These are phyloP conservation scores for Petunia hybrid DNA, from an alignment of 305 asterid species.

Conservation along the genomic window DNA sequence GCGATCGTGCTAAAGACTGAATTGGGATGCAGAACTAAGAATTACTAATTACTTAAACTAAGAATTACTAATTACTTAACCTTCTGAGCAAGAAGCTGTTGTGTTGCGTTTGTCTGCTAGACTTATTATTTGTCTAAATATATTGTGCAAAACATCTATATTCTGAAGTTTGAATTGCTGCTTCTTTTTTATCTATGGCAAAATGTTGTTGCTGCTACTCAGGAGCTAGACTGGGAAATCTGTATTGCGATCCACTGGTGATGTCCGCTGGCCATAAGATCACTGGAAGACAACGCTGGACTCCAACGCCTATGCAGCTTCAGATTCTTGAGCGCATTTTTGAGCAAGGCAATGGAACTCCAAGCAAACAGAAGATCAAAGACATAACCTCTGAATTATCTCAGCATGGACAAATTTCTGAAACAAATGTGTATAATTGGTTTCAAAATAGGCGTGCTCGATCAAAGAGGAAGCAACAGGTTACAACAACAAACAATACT, in stretches of 20 bases:
- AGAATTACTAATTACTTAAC: not conserved
- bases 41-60: not conserved
- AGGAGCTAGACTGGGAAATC: constrained; percentile 88
- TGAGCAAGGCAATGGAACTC: constrained; percentile 94
- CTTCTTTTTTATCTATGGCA: not conserved
- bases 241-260: constrained; percentile 74
- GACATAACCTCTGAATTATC: constrained; percentile 85
- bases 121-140: not conserved
- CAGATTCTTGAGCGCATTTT: constrained; percentile 89
- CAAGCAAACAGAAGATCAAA: constrained; percentile 93
- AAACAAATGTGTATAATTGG: constrained; percentile 98
- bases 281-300: constrained; percentile 96
- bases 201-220: constrained; percentile 36
- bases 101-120: not conserved
- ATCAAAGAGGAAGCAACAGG: constrained; percentile 92
- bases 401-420: constrained; percentile 96
- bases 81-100: not conserved
- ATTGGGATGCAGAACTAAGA: not conserved
- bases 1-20: not conserved
- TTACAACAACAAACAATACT: constrained; percentile 55
- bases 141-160: constrained; percentile 9
- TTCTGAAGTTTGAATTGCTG: not conserved
- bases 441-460: constrained; percentile 99
- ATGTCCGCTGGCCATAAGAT: constrained; percentile 82
- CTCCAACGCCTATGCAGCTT: constrained; percentile 94